phyloP scores from a whole-genome alignment of 177 flowering plant genomes.

The Vitis hybrid region DNA sequence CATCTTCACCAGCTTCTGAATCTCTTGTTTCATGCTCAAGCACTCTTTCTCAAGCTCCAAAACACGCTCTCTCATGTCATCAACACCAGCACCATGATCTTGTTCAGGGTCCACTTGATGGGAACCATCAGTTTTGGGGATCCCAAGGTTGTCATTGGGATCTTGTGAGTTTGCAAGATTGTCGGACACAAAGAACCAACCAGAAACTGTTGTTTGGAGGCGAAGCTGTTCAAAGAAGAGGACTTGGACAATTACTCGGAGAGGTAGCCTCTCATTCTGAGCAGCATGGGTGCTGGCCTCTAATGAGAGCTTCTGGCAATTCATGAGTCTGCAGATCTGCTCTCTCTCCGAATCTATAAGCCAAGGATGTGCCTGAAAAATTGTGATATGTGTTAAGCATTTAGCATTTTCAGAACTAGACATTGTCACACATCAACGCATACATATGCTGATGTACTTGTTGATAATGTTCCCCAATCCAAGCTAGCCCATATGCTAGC shows the following conservation, averaged over 20 bases:
- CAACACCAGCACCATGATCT: slow-evolving; percentile 16
- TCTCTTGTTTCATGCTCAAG: slow-evolving; percentile 46
- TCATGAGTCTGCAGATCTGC: slow-evolving; percentile 64
- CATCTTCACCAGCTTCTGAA: slow-evolving; percentile 45
- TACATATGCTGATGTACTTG: neutral
- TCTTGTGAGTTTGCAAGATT: slow-evolving; percentile 47
- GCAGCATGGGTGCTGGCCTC: slow-evolving; percentile 77
- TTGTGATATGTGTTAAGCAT: neutral
- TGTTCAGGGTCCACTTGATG: slow-evolving; percentile 8
- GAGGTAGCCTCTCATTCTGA: slow-evolving; percentile 67
- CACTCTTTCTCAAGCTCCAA: slow-evolving; percentile 67
- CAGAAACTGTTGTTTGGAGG: slow-evolving; percentile 56
- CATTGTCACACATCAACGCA: neutral
- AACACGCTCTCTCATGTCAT: slow-evolving; percentile 47
- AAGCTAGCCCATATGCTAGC: too few relatives aligned
- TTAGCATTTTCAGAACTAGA: too few relatives aligned
- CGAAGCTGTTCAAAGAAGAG: slow-evolving; percentile 70
- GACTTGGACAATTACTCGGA: slow-evolving; percentile 62
- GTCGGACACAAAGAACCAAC: slow-evolving; percentile 65
- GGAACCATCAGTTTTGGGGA: slow-evolving; percentile 15
- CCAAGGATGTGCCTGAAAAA: slow-evolving; percentile 66
- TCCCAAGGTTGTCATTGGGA: slow-evolving; percentile 22
- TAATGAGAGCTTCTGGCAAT: slow-evolving; percentile 65
- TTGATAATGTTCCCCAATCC: too few relatives aligned
- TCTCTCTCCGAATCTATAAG: slow-evolving; percentile 62